Percentiles rank a stretch among this genome's conserved stretches.
These are phyloP conservation scores for Citrullus colocynthis DNA, from an alignment of 306 rosid genomes.

Conservation along the genomic window DNA sequence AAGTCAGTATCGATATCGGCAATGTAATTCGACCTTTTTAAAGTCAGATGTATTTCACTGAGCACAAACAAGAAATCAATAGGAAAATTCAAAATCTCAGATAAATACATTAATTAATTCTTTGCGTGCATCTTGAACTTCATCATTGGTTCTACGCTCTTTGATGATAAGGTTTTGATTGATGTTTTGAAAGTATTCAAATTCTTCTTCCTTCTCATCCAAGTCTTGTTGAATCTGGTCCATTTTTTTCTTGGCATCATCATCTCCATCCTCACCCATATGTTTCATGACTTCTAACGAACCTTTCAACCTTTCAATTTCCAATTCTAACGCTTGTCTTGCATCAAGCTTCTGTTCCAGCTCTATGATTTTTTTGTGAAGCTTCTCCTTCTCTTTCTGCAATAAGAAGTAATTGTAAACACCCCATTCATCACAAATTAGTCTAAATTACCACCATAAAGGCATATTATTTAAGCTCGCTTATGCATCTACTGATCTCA, in stretches of 20 bases:
- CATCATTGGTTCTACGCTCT: constrained; percentile 64
- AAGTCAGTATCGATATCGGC: not conserved
- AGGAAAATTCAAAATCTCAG: not conserved
- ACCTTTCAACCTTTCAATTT: constrained; percentile 53
- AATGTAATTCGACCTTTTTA: not conserved
- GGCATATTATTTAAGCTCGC: not conserved
- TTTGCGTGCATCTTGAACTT: constrained; percentile 77
- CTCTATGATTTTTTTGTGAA: constrained; percentile 33
- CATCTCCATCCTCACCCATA: constrained; percentile 45
- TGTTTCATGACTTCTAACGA: constrained; percentile 60
- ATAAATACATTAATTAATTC: constrained; percentile 40
- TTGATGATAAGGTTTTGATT: constrained; percentile 36
- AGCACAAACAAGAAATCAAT: not conserved
- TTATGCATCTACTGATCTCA: not conserved
- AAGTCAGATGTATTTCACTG: not conserved
- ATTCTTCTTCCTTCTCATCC: constrained; percentile 51
- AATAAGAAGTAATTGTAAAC: constrained; percentile 1
- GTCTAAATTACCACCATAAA: not conserved
- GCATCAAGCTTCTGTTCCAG: constrained; percentile 60
- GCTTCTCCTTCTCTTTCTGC: constrained; percentile 57
- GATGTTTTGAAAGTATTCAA: constrained; percentile 23
- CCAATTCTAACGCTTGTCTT: constrained; percentile 56
- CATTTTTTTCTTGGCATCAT: constrained; percentile 36
- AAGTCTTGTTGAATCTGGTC: constrained; percentile 27
- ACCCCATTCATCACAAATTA: not conserved